Evolutionary conservation across 2,329 filamentous ascomycete species (phyloP).

Genomic region (Aureobasidium sp.): DNA sequence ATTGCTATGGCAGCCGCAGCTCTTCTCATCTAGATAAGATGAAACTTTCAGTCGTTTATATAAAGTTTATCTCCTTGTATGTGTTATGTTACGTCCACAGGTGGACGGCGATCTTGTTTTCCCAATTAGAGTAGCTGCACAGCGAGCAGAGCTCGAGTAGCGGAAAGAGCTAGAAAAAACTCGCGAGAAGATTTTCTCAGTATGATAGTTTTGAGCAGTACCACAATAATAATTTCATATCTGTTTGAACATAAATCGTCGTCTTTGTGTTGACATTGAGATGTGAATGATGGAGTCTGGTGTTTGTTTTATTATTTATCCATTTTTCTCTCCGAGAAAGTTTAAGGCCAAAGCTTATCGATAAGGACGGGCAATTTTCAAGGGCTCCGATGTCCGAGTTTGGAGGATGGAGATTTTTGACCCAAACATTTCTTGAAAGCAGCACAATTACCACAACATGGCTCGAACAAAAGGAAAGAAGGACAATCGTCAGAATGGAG

Average conservation of each 20-base stretch:
- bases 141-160: constrained; percentile 6
- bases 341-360: not conserved
- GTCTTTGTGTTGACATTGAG: not conserved
- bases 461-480: constrained; percentile 9
- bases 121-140: not conserved
- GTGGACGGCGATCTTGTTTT: not conserved
- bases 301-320: not conserved
- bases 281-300: not conserved
- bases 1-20: not conserved
- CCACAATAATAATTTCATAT: not conserved
- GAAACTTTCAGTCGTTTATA: not conserved
- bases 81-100: not conserved
- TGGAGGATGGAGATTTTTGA: constrained; percentile 7
- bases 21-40: not conserved
- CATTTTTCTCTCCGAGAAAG: not conserved
- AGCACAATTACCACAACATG: not conserved
- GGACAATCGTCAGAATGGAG: not conserved
- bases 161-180: not conserved
- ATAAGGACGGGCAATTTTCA: constrained; percentile 10
- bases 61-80: not conserved
- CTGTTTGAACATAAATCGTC: not conserved
- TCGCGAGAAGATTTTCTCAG: not conserved
- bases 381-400: constrained; percentile 2
- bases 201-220: not conserved
- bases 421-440: not conserved